Evolutionary conservation across 805 yeast species (phyloP).

Genomic region (Metschnikowia rubicola): DNA sequence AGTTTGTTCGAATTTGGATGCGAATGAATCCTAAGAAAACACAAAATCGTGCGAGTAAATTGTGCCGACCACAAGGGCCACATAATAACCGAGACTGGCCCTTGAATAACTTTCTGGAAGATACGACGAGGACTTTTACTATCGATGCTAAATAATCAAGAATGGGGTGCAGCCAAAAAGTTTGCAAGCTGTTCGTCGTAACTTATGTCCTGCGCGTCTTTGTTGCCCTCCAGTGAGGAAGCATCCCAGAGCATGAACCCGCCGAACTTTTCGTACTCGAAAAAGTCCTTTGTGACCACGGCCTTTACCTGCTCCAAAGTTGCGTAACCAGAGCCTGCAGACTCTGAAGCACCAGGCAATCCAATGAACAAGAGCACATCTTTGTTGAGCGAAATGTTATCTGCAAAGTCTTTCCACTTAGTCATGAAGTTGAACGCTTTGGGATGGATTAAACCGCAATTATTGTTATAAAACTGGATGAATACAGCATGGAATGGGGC

Average conservation of each 20-base stretch:
- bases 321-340: slow-evolving; percentile 60
- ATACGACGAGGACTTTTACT: no score
- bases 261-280: slow-evolving; percentile 41
- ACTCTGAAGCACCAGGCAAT: slow-evolving; percentile 51
- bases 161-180: background rate
- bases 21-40: background rate
- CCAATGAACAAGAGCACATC: slow-evolving; percentile 72
- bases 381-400: slow-evolving; percentile 56
- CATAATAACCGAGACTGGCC: no score
- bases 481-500: slow-evolving; percentile 77
- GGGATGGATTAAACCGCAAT: slow-evolving; percentile 42
- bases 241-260: slow-evolving; percentile 89
- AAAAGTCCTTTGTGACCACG: slow-evolving; percentile 11
- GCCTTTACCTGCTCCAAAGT: slow-evolving; percentile 18
- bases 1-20: no score
- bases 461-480: slow-evolving; percentile 88
- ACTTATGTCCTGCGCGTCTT: slow-evolving; percentile 17
- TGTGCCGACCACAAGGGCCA: background rate
- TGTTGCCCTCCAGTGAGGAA: slow-evolving; percentile 49
- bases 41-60: background rate
- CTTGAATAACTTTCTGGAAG: no score
- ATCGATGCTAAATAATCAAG: no score
- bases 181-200: slow-evolving; percentile 10
- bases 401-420: slow-evolving; percentile 63
- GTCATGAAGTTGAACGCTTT: slow-evolving; percentile 70